Evolutionary conservation across 495 filamentous ascomycete species (phyloP).

Genomic region (Penicillium egyptiacum): DNA sequence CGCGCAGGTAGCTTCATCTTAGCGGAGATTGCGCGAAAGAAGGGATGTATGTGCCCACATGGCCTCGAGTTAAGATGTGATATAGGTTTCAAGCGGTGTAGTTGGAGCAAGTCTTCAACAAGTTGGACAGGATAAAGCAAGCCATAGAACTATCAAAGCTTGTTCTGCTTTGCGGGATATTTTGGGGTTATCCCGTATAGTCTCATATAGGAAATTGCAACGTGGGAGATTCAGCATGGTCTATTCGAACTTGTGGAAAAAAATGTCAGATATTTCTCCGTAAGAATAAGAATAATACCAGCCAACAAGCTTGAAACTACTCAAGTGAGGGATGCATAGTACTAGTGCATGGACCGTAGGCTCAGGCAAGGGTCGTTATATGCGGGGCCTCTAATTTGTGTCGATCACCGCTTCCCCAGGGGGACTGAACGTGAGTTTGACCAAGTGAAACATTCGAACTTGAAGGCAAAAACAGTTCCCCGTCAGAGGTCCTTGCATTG

Average conservation of each 20-base stretch:
- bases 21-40: slow-evolving; percentile 2
- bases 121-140: slow-evolving; percentile 1
- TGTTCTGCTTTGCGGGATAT: neutral
- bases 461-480: neutral
- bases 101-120: slow-evolving; percentile 3
- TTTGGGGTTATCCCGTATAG: neutral
- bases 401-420: slow-evolving; percentile 6
- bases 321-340: slow-evolving; percentile 21
- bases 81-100: neutral
- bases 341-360: slow-evolving; percentile 9
- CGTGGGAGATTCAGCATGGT: neutral
- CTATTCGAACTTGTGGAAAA: neutral
- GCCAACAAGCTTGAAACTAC: neutral
- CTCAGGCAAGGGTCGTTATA: slow-evolving; percentile 21
- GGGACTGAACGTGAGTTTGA: neutral
- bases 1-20: slow-evolving; percentile 7
- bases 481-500: neutral
- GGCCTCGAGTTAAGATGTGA: slow-evolving; percentile 11
- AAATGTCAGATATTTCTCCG: neutral
- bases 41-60: slow-evolving; percentile 20
- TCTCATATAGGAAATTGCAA: neutral
- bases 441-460: neutral
- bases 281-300: neutral
- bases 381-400: slow-evolving; percentile 5
- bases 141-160: neutral